These are phyloP conservation scores for Fusarium mundagurra DNA, from an alignment of 2,329 filamentous ascomycete species.

Conservation along the genomic window DNA sequence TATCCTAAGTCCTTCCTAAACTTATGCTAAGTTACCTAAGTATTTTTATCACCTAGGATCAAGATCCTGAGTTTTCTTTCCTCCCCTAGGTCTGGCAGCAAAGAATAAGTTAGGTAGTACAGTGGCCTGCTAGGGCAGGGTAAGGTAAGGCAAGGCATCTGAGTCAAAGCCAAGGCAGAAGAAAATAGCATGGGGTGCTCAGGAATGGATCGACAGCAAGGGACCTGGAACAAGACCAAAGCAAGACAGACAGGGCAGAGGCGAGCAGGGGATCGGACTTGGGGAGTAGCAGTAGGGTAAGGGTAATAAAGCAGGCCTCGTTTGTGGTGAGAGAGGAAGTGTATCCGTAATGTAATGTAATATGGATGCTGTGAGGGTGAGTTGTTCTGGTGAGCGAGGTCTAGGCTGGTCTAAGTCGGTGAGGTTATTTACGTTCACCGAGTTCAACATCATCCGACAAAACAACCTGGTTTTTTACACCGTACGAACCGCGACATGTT, in stretches of 20 bases:
- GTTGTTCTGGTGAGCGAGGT: constrained; percentile 4
- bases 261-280: neutral
- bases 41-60: neutral
- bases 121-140: neutral
- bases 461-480: neutral
- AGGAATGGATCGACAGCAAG: constrained; percentile 36
- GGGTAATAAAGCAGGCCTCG: constrained; percentile 17
- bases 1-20: too few species aligned
- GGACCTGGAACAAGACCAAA: constrained; percentile 24
- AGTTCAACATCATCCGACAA: constrained; percentile 12
- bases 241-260: constrained; percentile 16
- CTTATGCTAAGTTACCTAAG: neutral
- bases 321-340: constrained; percentile 16
- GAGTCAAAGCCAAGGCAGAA: constrained; percentile 28
- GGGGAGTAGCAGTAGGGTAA: neutral
- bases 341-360: constrained; percentile 8
- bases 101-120: neutral
- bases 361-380: neutral
- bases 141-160: constrained; percentile 14
- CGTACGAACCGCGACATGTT: neutral
- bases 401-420: constrained; percentile 29
- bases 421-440: constrained; percentile 32
- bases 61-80: neutral
- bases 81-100: neutral
- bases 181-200: constrained; percentile 19